phyloP scores from a whole-genome alignment of 192 early-diverging fungal species.

The Linnemannia elongata region DNA sequence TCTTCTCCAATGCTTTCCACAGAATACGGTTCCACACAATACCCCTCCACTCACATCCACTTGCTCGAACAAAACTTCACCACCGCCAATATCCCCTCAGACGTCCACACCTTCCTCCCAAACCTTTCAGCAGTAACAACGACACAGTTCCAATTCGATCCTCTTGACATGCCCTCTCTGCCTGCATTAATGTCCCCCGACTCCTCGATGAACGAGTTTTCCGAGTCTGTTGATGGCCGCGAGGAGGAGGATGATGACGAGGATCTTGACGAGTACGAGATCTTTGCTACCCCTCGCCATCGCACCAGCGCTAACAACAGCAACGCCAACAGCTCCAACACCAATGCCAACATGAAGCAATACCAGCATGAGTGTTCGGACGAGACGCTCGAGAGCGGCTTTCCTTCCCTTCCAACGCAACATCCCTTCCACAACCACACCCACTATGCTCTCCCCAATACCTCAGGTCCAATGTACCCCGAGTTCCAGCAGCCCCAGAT shows the following conservation, averaged over 20 bases:
- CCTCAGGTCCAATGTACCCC: neutral
- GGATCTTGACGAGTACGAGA: conserved; percentile 17
- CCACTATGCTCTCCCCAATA: neutral
- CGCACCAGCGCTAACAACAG: conserved; percentile 1
- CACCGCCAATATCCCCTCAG: neutral
- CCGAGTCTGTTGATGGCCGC: conserved; percentile 9
- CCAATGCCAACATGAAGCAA: conserved; percentile 6
- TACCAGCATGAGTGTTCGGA: neutral
- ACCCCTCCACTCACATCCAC: neutral
- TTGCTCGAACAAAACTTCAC: neutral
- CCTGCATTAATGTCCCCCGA: conserved; percentile 21
- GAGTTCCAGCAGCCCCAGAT: neutral
- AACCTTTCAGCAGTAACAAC: neutral
- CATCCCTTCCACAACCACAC: neutral
- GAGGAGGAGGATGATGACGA: conserved; percentile 31
- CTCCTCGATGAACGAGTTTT: conserved; percentile 6
- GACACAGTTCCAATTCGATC: neutral
- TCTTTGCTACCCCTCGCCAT: conserved; percentile 3
- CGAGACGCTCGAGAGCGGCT: neutral
- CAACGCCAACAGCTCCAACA: neutral
- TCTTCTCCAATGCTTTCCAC: conserved; percentile 18
- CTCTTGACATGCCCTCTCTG: conserved; percentile 2
- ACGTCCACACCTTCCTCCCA: neutral
- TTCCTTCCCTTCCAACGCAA: neutral
- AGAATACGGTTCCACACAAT: neutral